Conservation (phyloP, 176 grass and related monocot genomes). For the Raddia distichophylla region DNA sequence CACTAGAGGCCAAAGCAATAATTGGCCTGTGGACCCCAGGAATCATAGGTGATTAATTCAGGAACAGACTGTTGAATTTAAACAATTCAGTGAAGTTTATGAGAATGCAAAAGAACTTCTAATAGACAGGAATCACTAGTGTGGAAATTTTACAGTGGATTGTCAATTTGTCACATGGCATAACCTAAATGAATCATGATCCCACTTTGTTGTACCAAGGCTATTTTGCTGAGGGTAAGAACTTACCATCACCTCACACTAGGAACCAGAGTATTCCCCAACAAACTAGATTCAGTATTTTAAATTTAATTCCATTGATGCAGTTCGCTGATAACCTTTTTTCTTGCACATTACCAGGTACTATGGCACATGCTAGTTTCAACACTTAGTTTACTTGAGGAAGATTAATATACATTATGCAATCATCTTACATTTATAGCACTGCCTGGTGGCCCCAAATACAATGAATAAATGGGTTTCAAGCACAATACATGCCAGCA, state of each 20-base stretch:
- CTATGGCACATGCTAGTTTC: background rate
- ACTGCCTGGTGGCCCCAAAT: background rate
- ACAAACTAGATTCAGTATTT: slow-evolving; percentile 13
- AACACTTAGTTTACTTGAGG: background rate
- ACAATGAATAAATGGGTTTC: background rate
- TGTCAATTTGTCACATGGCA: background rate
- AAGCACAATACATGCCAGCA: background rate
- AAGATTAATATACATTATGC: background rate
- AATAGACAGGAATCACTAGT: background rate
- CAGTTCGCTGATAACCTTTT: background rate
- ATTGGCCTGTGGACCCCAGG: background rate
- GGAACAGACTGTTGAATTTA: background rate
- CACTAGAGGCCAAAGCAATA: background rate
- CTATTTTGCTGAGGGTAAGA: background rate
- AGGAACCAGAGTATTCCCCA: background rate
- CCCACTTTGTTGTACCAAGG: background rate
- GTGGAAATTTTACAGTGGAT: background rate
- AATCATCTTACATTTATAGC: background rate
- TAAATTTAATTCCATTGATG: background rate
- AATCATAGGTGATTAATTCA: background rate
- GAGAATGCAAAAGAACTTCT: background rate
- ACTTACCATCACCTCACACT: background rate
- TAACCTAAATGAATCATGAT: background rate
- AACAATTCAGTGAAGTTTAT: background rate
- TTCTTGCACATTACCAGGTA: background rate